Percentiles rank a stretch among this genome's conserved stretches.
These are phyloP conservation scores for Santalum album DNA, from an alignment of 164 flowering plant species.

Conservation along the genomic window DNA sequence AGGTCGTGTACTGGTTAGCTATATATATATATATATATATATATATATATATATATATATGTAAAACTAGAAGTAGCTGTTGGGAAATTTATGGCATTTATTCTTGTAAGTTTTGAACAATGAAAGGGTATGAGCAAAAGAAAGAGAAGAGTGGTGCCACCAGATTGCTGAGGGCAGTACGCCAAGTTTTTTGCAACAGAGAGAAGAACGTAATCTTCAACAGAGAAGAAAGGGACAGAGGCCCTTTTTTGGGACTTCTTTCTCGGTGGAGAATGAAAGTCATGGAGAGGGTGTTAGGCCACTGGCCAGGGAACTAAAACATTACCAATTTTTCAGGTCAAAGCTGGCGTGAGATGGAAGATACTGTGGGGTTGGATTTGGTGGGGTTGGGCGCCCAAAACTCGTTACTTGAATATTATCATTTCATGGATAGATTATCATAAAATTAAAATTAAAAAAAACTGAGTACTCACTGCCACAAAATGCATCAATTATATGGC, in stretches of 20 bases:
- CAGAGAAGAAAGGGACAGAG: neutral
- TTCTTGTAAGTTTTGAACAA: neutral
- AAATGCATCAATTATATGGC: too few relatives aligned
- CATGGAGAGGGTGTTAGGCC: neutral
- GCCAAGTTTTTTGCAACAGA: neutral
- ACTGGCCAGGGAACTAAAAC: conserved; percentile 1
- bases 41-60: too few relatives aligned
- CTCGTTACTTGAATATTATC: too few relatives aligned
- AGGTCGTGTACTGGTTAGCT: neutral
- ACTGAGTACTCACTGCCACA: too few relatives aligned
- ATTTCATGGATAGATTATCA: too few relatives aligned
- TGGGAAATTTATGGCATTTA: neutral
- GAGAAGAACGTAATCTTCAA: neutral
- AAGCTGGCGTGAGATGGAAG: neutral
- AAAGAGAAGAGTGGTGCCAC: neutral
- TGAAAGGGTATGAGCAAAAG: neutral
- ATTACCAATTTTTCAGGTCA: neutral
- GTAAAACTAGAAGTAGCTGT: too few relatives aligned
- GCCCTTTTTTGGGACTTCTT: neutral
- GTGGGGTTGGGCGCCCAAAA: neutral
- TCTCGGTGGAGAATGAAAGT: neutral
- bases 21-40: neutral
- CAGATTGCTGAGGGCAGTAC: neutral
- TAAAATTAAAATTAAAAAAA: too few relatives aligned
- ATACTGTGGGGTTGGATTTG: neutral